Conservation (phyloP, 257 asterid species). For the Nicotiana noctiflora region DNA sequence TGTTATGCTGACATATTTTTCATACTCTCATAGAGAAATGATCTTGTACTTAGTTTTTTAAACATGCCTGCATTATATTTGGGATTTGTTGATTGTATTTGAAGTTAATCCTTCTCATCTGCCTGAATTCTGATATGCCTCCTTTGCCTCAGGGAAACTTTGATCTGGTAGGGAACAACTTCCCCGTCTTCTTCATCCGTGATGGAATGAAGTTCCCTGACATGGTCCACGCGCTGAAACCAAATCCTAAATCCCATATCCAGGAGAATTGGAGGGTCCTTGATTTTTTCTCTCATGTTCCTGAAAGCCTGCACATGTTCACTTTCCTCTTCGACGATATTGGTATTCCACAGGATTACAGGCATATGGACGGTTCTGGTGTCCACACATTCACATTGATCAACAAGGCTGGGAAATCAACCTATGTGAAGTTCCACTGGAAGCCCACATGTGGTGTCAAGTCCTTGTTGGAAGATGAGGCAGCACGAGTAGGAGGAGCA, state of each 20-base stretch:
- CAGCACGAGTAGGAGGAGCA: slow-evolving; percentile 23
- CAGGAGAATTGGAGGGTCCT: slow-evolving; percentile 32
- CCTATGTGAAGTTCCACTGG: slow-evolving; percentile 34
- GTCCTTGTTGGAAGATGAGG: slow-evolving; percentile 29
- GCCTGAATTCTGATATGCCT: not conserved
- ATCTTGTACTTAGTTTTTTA: not conserved
- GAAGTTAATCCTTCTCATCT: not conserved
- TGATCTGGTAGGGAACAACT: slow-evolving; percentile 36
- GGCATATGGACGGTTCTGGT: slow-evolving; percentile 35
- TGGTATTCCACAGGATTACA: slow-evolving; percentile 36
- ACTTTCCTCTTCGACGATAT: slow-evolving; percentile 33
- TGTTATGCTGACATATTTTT: not conserved
- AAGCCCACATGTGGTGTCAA: slow-evolving; percentile 35
- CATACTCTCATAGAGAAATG: not conserved
- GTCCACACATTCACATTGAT: slow-evolving; percentile 31
- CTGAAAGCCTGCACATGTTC: slow-evolving; percentile 36
- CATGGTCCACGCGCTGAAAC: slow-evolving; percentile 33
- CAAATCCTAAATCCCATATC: slow-evolving; percentile 35
- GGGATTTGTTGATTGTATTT: not conserved
- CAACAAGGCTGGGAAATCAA: slow-evolving; percentile 29
- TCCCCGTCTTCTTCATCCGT: slow-evolving; percentile 34
- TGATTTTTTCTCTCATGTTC: slow-evolving; percentile 35
- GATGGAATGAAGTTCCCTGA: slow-evolving; percentile 40
- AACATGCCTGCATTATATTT: not conserved
- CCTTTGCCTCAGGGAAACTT: slow-evolving; percentile 26